These are phyloP conservation scores for Taiozyma sp. DNA, from an alignment of 1,139 yeast genomes.

Conservation along the genomic window DNA sequence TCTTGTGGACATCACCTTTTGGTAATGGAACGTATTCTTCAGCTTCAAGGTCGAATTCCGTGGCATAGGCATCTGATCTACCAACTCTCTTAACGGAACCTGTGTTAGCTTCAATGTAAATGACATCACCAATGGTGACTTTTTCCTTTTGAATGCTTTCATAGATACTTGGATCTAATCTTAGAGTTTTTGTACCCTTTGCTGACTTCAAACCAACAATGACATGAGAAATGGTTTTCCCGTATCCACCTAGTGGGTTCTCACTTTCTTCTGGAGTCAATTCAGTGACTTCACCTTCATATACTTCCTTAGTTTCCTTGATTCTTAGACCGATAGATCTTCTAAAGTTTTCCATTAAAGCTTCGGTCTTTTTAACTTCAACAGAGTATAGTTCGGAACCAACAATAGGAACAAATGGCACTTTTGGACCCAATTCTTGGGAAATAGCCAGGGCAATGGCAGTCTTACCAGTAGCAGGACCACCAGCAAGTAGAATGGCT, in stretches of 20 bases:
- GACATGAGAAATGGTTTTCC: conserved; percentile 93
- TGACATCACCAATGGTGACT: conserved; percentile 92
- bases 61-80: conserved; percentile 95
- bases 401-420: conserved; percentile 96
- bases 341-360: conserved; percentile 95
- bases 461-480: conserved; percentile 98
- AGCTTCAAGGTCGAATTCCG: conserved; percentile 96
- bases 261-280: conserved; percentile 96
- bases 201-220: conserved; percentile 93
- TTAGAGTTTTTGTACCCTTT: conserved; percentile 87
- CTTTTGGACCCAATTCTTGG: conserved; percentile 96
- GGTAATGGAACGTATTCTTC: conserved; percentile 98
- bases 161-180: conserved; percentile 92
- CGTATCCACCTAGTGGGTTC: conserved; percentile 95
- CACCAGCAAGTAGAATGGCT: conserved; percentile 94
- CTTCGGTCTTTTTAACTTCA: conserved; percentile 95
- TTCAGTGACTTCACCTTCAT: conserved; percentile 97
- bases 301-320: conserved; percentile 95
- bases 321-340: conserved; percentile 94
- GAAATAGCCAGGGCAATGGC: conserved; percentile 95
- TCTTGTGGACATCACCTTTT: conserved; percentile 97
- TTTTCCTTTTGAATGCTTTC: conserved; percentile 95
- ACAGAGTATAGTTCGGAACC: conserved; percentile 96
- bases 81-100: conserved; percentile 98
- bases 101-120: conserved; percentile 94